Percentiles rank a stretch among this genome's conserved stretches.
These are phyloP conservation scores for Penicillium malachiteum DNA, from an alignment of 495 filamentous ascomycete genomes.

Conservation along the genomic window DNA sequence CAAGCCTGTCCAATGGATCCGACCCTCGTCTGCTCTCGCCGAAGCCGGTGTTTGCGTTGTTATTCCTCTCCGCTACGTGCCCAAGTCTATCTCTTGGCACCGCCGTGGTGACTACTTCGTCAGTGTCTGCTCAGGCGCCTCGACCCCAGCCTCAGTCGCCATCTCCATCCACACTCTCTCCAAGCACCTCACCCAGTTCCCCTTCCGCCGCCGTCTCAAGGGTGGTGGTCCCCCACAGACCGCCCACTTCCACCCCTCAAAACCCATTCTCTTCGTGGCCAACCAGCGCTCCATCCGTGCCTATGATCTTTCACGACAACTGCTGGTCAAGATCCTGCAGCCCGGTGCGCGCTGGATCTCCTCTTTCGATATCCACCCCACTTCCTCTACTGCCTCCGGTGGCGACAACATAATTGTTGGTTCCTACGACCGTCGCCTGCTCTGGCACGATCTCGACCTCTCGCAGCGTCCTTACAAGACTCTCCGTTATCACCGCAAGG, in stretches of 20 bases:
- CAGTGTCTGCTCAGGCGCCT: slow-evolving; percentile 77
- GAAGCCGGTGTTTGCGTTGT: slow-evolving; percentile 75
- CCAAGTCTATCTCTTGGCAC: slow-evolving; percentile 95
- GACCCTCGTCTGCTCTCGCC: slow-evolving; percentile 70
- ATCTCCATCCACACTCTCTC: slow-evolving; percentile 94
- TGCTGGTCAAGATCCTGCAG: slow-evolving; percentile 85
- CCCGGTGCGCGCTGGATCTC: slow-evolving; percentile 95
- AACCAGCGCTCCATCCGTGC: slow-evolving; percentile 87
- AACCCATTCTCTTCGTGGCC: slow-evolving; percentile 92
- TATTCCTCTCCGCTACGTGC: slow-evolving; percentile 72
- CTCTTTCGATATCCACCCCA: slow-evolving; percentile 85
- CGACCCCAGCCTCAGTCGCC: slow-evolving; percentile 63
- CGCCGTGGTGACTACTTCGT: slow-evolving; percentile 91
- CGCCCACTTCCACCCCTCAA: slow-evolving; percentile 88
- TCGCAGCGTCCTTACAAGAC: slow-evolving; percentile 91
- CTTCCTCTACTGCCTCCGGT: slow-evolving; percentile 50
- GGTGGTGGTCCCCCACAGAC: slow-evolving; percentile 81
- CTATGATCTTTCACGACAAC: slow-evolving; percentile 87
- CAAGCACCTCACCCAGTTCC: slow-evolving; percentile 90
- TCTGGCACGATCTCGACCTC: slow-evolving; percentile 97
- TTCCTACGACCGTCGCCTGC: slow-evolving; percentile 86
- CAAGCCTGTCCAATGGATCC: slow-evolving; percentile 75
- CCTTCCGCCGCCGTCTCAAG: slow-evolving; percentile 76
- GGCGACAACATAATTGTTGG: slow-evolving; percentile 93
- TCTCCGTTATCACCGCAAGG: slow-evolving; percentile 87